Evolutionary conservation across 441 rosid species (phyloP), one percentile per base, ranked within the genome.

Genomic region (Syzygium malaccense): DNA sequence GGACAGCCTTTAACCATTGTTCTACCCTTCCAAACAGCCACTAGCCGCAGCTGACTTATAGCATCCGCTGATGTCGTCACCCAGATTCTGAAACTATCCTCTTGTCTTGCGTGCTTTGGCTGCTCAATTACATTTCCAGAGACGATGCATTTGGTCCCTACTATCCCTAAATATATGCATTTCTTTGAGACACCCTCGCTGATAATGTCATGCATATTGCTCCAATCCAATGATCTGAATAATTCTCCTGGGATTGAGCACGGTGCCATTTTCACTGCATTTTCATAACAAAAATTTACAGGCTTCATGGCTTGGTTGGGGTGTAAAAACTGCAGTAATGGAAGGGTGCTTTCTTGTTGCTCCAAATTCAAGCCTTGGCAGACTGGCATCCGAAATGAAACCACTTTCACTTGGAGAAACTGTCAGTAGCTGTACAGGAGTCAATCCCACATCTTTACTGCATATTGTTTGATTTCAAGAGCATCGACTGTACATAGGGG

Each of bases 401-500:
- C 83, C 83, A 55, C 48, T 30, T 78, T 86, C 33, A 45, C 86
- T 75, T 75, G 83, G 83, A 41, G n/a, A 75, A 75, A 75, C 17
- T 75, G 9, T 71, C n/a, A 23, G 83, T 23, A 23, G n/a, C 8
- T 37, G 83, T 20, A 75, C 6, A 41, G n/a, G n/a, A 75, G n/a
- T 75, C 83, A 41, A 23, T 75, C 87, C 33, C 79, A 88, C 49
- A 87, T 55, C 54, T n/a, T 45, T 55, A 53, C 25, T 6, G 28
- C 51, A 66, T 64, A 55, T 86, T 54, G 57, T 89, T 66, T 68
- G 87, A 89, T 91, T 93, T 95, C 41, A 91, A 88, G 87, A 96
- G 96, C 94, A 94, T 91, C 88, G 83, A 89, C 98, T 92, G 91
- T 92, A 93, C 97, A 96, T 96, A 6, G 95, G 94, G n/a, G 45